phyloP scores from a whole-genome alignment of 805 yeast species.

The Metschnikowia henanensis region DNA sequence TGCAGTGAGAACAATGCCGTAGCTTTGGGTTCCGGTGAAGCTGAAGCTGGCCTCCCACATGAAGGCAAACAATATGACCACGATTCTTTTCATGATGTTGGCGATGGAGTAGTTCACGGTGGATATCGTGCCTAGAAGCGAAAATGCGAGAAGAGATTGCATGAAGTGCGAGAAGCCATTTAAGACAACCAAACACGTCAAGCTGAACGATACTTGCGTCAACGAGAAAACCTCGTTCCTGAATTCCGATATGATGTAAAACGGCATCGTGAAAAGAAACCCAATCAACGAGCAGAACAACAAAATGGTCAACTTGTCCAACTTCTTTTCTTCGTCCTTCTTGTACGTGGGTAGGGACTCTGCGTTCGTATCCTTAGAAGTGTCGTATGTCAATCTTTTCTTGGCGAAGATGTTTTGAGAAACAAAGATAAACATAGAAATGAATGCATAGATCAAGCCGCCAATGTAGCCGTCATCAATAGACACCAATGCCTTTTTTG shows the following conservation, averaged over 20 bases:
- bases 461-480: conserved; percentile 20
- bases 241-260: conserved; percentile 60
- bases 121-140: conserved; percentile 66
- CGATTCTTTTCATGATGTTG: conserved; percentile 70
- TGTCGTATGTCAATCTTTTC: conserved; percentile 56
- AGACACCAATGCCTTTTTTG: conserved; percentile 31
- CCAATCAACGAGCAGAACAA: conserved; percentile 74
- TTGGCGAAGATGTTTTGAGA: conserved; percentile 82
- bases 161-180: conserved; percentile 71
- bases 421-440: conserved; percentile 68
- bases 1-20: conserved; percentile 38
- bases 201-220: conserved; percentile 30
- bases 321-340: conserved; percentile 33
- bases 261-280: conserved; percentile 61
- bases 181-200: conserved; percentile 44
- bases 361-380: conserved; percentile 19
- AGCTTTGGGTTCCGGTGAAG: conserved; percentile 31
- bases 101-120: conserved; percentile 82
- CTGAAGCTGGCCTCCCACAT: conserved; percentile 52
- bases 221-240: conserved; percentile 27
- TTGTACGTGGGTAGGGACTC: conserved; percentile 25
- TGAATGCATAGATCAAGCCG: conserved; percentile 52
- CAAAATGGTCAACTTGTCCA: conserved; percentile 71
- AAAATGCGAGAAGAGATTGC: conserved; percentile 76
- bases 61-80: conserved; percentile 66